Percentiles rank a stretch among this genome's conserved stretches.
These are phyloP conservation scores for Prunella vulgaris DNA, from an alignment of 257 asterid genomes.

Conservation along the genomic window DNA sequence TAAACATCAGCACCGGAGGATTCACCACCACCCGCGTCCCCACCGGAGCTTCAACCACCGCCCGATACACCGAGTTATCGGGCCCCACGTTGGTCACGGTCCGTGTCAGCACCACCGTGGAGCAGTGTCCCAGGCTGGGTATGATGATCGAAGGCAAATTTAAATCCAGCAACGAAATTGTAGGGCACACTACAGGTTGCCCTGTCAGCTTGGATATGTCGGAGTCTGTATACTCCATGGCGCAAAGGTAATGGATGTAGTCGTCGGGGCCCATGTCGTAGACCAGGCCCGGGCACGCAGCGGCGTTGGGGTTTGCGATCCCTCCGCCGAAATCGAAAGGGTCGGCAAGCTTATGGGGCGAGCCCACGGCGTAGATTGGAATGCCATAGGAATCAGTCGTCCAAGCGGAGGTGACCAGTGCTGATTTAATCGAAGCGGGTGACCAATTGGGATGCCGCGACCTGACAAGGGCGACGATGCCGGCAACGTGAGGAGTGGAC, in stretches of 20 bases:
- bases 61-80: constrained; percentile 28
- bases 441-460: constrained; percentile 37
- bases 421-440: constrained; percentile 45
- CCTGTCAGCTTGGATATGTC: constrained; percentile 32
- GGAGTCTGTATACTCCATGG: constrained; percentile 25
- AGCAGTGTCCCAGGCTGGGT: constrained; percentile 30
- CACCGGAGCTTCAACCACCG: constrained; percentile 36
- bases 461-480: constrained; percentile 38
- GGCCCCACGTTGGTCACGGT: constrained; percentile 47
- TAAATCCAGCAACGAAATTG: constrained; percentile 30
- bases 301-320: constrained; percentile 33
- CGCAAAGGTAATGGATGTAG: constrained; percentile 35
- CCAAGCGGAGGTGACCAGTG: constrained; percentile 47
- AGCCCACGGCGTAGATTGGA: constrained; percentile 38
- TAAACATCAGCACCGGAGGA: constrained; percentile 36
- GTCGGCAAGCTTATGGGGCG: constrained; percentile 26
- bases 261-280: constrained; percentile 32
- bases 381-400: constrained; percentile 26
- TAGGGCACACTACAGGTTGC: constrained; percentile 21
- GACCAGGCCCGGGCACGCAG: constrained; percentile 31
- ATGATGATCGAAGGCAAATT: constrained; percentile 45
- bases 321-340: constrained; percentile 48
- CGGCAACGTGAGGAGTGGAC: constrained; percentile 43
- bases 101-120: constrained; percentile 27
- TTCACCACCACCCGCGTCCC: constrained; percentile 30